phyloP scores from a whole-genome alignment of 2,329 filamentous ascomycete species.

The Penicillium sp. region DNA sequence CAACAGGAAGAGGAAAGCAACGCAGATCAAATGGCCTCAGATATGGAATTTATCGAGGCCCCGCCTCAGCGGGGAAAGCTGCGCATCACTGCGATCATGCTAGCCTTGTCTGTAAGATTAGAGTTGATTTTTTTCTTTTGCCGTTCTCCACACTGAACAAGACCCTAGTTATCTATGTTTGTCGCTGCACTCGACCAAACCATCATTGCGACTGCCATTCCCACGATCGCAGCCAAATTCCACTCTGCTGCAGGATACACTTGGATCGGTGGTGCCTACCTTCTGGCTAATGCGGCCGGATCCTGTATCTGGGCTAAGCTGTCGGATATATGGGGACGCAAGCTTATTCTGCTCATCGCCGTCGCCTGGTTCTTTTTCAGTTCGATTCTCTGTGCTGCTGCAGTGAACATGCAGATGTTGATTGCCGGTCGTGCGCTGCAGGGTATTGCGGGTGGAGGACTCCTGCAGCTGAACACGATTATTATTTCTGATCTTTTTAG shows the following conservation, averaged over 20 bases:
- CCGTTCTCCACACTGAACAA: conserved; percentile 5
- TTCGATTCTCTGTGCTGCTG: conserved; percentile 52
- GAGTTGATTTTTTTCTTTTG: not conserved
- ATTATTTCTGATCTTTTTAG: conserved; percentile 58
- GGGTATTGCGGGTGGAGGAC: conserved; percentile 54
- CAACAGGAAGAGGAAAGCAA: not conserved
- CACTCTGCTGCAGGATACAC: conserved; percentile 68
- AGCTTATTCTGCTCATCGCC: conserved; percentile 52
- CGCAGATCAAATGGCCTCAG: conserved; percentile 5
- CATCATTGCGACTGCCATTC: conserved; percentile 62
- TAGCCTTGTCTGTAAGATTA: conserved; percentile 27
- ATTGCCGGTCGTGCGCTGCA: conserved; percentile 56
- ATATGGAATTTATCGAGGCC: conserved; percentile 18
- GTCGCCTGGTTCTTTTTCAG: conserved; percentile 51
- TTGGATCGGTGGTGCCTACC: conserved; percentile 74
- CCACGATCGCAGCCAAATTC: conserved; percentile 62
- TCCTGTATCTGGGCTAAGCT: conserved; percentile 70
- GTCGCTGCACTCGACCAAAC: conserved; percentile 47
- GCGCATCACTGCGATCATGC: conserved; percentile 27
- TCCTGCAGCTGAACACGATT: conserved; percentile 54
- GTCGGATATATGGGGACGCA: conserved; percentile 59
- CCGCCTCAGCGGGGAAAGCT: conserved; percentile 19
- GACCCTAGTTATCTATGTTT: conserved; percentile 30
- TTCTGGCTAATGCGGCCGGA: conserved; percentile 66
- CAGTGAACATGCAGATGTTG: conserved; percentile 51